Base-by-base conservation (phyloP, 2,329 filamentous ascomycete genomes). In the Xylariaceae sp. region DNA sequence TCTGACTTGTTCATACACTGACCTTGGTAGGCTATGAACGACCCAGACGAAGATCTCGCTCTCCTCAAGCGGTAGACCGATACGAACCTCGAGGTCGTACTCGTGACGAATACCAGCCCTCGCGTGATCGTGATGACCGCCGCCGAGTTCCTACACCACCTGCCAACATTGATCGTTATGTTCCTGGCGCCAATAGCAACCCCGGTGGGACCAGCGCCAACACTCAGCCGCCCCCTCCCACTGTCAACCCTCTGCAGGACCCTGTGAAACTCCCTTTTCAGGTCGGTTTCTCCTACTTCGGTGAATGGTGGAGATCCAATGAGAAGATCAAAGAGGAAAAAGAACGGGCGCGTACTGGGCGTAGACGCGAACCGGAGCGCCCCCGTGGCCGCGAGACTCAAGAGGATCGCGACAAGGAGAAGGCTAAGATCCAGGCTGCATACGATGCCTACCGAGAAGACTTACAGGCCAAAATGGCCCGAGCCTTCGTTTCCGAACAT, bases 401-500 rank as follows among this genome's bases (percentile, higher is more conserved):
- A 54, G 88, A 90, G 64, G 87, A 91, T 57, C 83, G 86, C 30
- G 87, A 89, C 22, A 87, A 85, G 64, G 88, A 92, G 67, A 86
- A 89, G 66, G 81, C 82, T 44, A 86, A 82, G 68, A 92, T 92
- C 18, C 88, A 92, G 61, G 74, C 75, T 12, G 82, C 82, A 1
- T 86, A 86, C 58, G 83, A 87, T 60, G 57, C 73, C 1, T 87
- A 87, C 64, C 85, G 85, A 59, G 83, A 86, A 62, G 82, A 86
- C 33, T 71, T 87, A 2, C 83, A 86, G 61, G 82, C 78, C 4
- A 86, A 84, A 66, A 92, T 96, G 86, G 91, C 94, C 0, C 85
- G 90, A 57, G 77, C 81, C 1, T 99, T 99, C 66, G 94, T 99
- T 39, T 82, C 86, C 44, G 87, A 90, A 60, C 94, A 99, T 71